Conservation (phyloP, 2,329 filamentous ascomycete species). For the Colletotrichum sublineola region DNA sequence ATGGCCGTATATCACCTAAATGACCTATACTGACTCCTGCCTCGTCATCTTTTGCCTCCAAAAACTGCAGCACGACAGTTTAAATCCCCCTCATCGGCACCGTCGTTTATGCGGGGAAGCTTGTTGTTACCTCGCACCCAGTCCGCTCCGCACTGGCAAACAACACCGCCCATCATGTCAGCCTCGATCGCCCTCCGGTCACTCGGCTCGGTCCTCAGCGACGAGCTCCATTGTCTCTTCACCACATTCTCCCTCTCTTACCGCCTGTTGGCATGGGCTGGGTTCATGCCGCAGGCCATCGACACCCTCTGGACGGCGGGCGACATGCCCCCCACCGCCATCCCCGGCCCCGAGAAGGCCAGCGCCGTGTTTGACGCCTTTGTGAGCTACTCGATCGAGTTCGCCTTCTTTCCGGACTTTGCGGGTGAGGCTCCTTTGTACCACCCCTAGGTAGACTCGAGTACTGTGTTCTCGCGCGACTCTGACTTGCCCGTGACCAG, state of each 20-base stretch:
- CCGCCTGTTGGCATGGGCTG: constrained; percentile 4
- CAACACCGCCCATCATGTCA: constrained; percentile 12
- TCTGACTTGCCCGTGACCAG: constrained; percentile 45
- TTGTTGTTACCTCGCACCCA: constrained; percentile 10
- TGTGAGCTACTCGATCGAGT: constrained; percentile 66
- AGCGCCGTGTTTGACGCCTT: constrained; percentile 54
- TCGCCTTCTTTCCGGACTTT: constrained; percentile 66
- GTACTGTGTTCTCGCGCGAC: too few relatives aligned
- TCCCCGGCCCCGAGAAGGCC: constrained; percentile 31
- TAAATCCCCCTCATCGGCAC: neutral
- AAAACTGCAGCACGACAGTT: neutral
- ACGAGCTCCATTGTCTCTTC: constrained; percentile 31
- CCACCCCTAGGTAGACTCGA: neutral
- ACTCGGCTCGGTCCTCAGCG: constrained; percentile 7
- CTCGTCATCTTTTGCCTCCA: neutral
- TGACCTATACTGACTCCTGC: neutral
- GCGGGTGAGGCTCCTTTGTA: constrained; percentile 50
- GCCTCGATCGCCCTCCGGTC: constrained; percentile 18
- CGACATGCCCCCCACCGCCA: constrained; percentile 4
- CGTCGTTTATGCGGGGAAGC: constrained; percentile 25
- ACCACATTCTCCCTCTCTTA: constrained; percentile 6
- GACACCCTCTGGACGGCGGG: neutral
- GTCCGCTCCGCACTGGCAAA: neutral
- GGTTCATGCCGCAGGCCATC: neutral
- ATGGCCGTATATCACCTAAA: neutral